phyloP scores from a whole-genome alignment of 164 flowering plant species.

The Stephania japonica region DNA sequence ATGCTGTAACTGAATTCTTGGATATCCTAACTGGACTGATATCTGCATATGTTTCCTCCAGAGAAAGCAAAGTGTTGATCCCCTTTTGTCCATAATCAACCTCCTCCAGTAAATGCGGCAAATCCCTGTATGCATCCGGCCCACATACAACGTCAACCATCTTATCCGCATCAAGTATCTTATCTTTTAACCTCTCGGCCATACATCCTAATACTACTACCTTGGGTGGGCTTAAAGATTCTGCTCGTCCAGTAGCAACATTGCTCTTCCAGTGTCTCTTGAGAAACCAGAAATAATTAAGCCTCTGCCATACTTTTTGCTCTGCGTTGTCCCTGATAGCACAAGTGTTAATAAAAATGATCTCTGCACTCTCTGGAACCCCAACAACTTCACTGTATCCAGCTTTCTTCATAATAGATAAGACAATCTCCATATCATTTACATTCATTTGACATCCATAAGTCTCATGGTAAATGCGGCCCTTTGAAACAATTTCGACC shows the following conservation, averaged over 20 bases:
- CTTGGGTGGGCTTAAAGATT: conserved; percentile 80
- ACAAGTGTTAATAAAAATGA: conserved; percentile 93
- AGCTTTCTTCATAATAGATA: conserved; percentile 87
- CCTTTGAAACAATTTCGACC: conserved; percentile 47
- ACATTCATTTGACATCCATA: conserved; percentile 98
- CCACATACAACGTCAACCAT: conserved; percentile 99
- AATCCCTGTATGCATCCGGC: conserved; percentile 94
- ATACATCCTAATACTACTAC: conserved; percentile 94
- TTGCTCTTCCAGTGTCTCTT: conserved; percentile 93
- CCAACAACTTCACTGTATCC: conserved; percentile 72
- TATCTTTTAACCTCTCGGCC: conserved; percentile 98
- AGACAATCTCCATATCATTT: conserved; percentile 96
- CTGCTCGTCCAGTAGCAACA: conserved; percentile 71
- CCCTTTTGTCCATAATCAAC: conserved; percentile 96
- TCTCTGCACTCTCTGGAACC: conserved; percentile 88
- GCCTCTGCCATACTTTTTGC: conserved; percentile 95
- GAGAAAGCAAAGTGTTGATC: conserved; percentile 92
- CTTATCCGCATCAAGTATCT: conserved; percentile 94
- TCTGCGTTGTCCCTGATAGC: conserved; percentile 99
- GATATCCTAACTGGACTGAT: conserved; percentile 84
- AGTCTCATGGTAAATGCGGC: conserved; percentile 95
- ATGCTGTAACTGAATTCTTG: conserved; percentile 75
- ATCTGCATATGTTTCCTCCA: conserved; percentile 99
- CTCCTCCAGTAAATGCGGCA: conserved; percentile 81
- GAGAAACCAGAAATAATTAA: conserved; percentile 97